Percentiles rank a stretch among this genome's conserved stretches.
These are phyloP conservation scores for Xanthoconium stramineum DNA, from an alignment of 768 basidiomycete genomes.

Conservation along the genomic window DNA sequence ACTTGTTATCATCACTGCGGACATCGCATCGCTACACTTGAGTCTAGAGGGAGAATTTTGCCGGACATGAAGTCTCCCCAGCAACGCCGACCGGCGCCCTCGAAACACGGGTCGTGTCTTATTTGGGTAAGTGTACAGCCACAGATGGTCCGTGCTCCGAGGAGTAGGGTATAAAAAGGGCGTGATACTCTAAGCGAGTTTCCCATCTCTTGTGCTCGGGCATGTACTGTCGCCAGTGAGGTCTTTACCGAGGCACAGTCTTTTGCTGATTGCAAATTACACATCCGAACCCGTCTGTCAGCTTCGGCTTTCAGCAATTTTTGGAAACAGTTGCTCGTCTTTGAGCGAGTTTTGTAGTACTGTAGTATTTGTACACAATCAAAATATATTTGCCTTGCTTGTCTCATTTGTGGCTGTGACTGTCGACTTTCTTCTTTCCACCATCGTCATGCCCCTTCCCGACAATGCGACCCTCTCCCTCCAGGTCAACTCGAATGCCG, in stretches of 20 bases:
- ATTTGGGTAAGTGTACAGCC: neutral
- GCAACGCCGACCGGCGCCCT: neutral
- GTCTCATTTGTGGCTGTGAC: neutral
- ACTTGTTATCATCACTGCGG: neutral
- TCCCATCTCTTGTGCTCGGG: no score
- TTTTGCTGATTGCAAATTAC: no score
- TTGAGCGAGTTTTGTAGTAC: no score
- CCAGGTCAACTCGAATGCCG: constrained; percentile 50
- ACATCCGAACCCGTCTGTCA: no score
- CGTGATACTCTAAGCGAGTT: no score
- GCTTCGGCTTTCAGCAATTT: no score
- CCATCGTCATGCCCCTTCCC: constrained; percentile 66
- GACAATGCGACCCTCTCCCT: constrained; percentile 51
- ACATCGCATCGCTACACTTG: neutral
- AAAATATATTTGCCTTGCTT: no score
- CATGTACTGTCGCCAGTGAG: no score
- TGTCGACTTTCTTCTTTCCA: neutral
- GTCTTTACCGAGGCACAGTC: no score
- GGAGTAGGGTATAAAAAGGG: neutral
- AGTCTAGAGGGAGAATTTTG: no score
- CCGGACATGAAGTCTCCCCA: no score
- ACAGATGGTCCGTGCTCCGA: constrained; percentile 21
- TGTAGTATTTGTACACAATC: neutral
- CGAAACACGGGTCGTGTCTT: neutral
- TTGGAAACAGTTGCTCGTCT: no score